Conservation (phyloP, 139 green algal species). For the Raphidocelis subcapitata region DNA sequence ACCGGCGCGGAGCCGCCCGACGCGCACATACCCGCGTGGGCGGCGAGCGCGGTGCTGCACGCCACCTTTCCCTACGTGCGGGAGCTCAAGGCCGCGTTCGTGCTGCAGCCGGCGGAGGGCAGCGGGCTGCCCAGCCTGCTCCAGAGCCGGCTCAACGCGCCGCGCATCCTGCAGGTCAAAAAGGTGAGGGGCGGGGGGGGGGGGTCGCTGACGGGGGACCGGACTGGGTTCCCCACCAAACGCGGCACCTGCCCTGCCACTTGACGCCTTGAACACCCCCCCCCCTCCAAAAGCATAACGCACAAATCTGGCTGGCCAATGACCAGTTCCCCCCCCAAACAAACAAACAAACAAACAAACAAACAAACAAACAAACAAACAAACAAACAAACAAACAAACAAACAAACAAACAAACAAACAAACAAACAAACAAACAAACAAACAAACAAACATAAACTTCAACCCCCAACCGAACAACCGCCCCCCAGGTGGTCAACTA, state of each 20-base stretch:
- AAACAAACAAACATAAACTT: constrained; percentile 8
- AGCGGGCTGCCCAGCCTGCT: constrained; percentile 60
- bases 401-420: no score
- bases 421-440: no score
- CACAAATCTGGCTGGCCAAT: no score
- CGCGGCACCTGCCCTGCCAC: not conserved
- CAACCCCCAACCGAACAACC: not conserved
- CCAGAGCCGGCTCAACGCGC: constrained; percentile 83
- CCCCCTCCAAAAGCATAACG: not conserved
- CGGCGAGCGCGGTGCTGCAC: constrained; percentile 68
- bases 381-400: no score
- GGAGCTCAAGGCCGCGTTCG: constrained; percentile 80
- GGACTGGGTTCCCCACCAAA: not conserved
- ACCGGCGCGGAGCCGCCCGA: constrained; percentile 42
- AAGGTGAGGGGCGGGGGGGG: constrained; percentile 52
- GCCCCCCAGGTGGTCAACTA: constrained; percentile 54
- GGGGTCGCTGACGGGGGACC: not conserved
- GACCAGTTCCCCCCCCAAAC: no score
- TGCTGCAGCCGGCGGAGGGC: constrained; percentile 69
- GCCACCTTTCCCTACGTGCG: constrained; percentile 37
- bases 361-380: no score
- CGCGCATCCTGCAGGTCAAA: constrained; percentile 77
- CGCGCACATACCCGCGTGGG: constrained; percentile 67
- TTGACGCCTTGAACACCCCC: no score
- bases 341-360: not conserved